These are phyloP conservation scores for Ceratobasidium sp. DNA, from an alignment of 1,284 basidiomycete genomes.

Conservation along the genomic window DNA sequence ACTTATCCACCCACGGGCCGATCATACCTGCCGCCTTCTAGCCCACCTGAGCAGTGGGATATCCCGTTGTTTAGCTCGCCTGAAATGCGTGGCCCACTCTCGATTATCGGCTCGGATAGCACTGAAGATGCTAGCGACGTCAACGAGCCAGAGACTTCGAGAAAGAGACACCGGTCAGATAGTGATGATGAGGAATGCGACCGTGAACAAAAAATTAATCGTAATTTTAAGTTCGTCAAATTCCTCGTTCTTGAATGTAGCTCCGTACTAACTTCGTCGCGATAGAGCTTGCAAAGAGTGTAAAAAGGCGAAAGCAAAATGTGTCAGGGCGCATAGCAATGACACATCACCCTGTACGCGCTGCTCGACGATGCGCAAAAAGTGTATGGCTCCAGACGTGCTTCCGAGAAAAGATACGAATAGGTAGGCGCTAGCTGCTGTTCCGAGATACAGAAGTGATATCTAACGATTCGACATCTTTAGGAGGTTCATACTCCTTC, in stretches of 20 bases:
- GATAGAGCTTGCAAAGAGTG: not conserved
- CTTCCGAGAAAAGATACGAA: not conserved
- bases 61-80: conserved; percentile 6
- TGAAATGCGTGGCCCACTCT: not conserved
- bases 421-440: not conserved
- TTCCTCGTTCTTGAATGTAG: not conserved
- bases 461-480: not conserved
- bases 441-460: not conserved
- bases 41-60: not conserved
- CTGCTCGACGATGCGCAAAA: not conserved
- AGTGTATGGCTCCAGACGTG: not conserved
- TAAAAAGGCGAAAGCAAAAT: conserved; percentile 8
- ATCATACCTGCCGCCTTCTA: not conserved
- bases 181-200: conserved; percentile 6
- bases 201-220: not conserved
- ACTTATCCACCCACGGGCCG: not conserved
- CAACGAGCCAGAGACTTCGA: not conserved
- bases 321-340: not conserved
- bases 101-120: not conserved
- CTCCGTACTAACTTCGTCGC: not conserved
- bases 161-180: not conserved
- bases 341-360: not conserved
- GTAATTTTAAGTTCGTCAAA: not conserved
- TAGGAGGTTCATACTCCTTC: conserved; percentile 5
- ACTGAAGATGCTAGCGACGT: not conserved